Evolutionary conservation across 768 basidiomycete genomes (phyloP), one percentile per base, ranked within the genome.

Genomic region (Boletus barrowsii): DNA sequence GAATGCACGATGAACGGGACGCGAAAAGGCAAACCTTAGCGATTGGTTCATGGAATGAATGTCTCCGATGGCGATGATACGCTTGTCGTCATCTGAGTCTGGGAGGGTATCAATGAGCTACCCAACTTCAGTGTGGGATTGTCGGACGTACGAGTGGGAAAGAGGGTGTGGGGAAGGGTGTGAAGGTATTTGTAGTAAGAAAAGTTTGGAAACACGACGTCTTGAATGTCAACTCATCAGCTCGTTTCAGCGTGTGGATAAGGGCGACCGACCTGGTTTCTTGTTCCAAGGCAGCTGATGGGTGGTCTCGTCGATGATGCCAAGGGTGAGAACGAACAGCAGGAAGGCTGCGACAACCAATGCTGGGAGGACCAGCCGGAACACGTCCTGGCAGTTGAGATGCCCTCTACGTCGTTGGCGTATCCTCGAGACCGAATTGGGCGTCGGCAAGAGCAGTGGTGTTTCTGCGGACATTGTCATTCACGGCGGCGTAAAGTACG

Each of bases 61-160:
- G 62, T 98, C 95, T 9, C 94, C 95, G 13, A 97, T 74, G 55
- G 93, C 72, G 41, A 98, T 82, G 26, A 88, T 74, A 15, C 92
- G 83, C 57, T 68, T 75, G 26, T 72, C 54, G 4, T 78, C 62
- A 4, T 77, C 68, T 14, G 80, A 74, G 53, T 79, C 88, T 88
- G 46, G 26, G 41, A 30, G 18, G 22, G 29, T 50, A 30, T 36
- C 4, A n/a, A 37, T 24, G 10, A 33, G 26, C 10, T 37, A 9
- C 5, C 43, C 41, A 17, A 22, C 22, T 11, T 6, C 15, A 30
- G 1, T 7, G 26, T 13, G 15, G 29, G 9, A 39, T 20, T 2
- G 37, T 5, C 15, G 1, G 46, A 56, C 66, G 51, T 57, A 87
- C 87, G 71, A 57, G 79, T 68, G 32, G 86, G 83, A 64, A 88